phyloP scores from a whole-genome alignment of 805 yeast genomes.

The Metschnikowia bowlesiae region DNA sequence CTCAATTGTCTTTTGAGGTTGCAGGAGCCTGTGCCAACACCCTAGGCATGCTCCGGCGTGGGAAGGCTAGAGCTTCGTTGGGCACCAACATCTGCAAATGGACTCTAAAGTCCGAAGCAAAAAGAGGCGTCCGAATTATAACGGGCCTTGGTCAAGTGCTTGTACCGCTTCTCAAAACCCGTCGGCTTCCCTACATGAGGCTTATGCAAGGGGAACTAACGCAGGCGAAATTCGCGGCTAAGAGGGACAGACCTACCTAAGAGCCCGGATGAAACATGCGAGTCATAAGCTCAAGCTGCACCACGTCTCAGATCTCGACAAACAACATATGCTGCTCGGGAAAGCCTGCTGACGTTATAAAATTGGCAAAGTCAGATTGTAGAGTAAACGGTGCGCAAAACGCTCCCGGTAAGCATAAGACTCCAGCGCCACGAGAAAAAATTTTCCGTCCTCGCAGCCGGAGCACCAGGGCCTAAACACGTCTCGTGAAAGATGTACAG shows the following conservation, averaged over 20 bases:
- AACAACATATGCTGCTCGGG: neutral
- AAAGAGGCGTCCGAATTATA: neutral
- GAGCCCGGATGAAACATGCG: slow-evolving; percentile 1
- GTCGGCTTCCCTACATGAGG: neutral
- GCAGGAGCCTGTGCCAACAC: neutral
- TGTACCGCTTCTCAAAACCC: neutral
- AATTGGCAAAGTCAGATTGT: neutral
- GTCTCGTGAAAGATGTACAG: neutral
- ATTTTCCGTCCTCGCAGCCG: neutral
- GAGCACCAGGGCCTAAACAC: neutral
- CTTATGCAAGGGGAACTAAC: slow-evolving; percentile 1
- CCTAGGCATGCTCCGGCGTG: neutral
- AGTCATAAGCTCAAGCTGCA: neutral
- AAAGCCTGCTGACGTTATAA: neutral
- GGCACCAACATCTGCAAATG: neutral
- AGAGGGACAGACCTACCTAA: neutral
- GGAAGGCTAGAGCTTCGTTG: neutral
- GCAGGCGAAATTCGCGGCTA: neutral
- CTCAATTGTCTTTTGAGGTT: neutral
- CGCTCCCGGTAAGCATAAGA: no score
- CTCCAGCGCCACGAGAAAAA: no score
- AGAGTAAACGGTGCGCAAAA: neutral
- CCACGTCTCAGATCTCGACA: neutral
- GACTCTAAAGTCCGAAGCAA: neutral
- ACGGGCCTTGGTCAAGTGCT: neutral